Evolutionary conservation across 2,329 filamentous ascomycete species (phyloP), one percentile per base, ranked within the genome.

Genomic region (Ampelomyces quisqualis): DNA sequence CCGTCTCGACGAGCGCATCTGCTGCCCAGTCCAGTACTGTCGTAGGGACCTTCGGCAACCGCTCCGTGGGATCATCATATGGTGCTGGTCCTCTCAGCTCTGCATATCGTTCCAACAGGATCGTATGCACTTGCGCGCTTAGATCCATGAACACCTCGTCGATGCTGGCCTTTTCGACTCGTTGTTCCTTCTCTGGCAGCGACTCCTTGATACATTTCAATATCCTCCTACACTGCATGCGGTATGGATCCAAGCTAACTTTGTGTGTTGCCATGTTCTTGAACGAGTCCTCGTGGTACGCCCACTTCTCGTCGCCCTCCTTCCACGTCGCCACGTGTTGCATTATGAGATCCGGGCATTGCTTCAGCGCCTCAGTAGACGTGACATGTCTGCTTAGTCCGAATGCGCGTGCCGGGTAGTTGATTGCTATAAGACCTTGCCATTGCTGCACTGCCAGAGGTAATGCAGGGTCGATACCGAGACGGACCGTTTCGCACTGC

Each of bases 281-380:
- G 38, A 81, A 83, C 7, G 88, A 85, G 64, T 95, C 88, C 20
- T 88, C 80, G 40, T 86, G 84, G 64, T 98, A 98, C 8, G 84
- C 87, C 93, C 93, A 98, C 59, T 81, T 87, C 53, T 86, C 85
- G 49, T 96, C 88, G 0, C 91, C 91, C 65, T 95, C 90, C 58
- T 87, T 84, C 84, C 90, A 97, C 4, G 90, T 97, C 29, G 90
- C 90, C 13, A 97, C 93, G 67, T 98, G 93, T 69, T 96, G 91
- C 38, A 87, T 75, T 41, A 94, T 82, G 20, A 98, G 76, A 10
- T 86, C 75, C 0, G 91, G 90, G 59, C 93, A 98, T 49, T 88
- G 75, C 67, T 91, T 91, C 68, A 83, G 85, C 13, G 93, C 93
- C 60, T 97, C 93, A 3, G 76, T 75, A 28, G 88, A 78, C 7